Conservation (phyloP, 805 yeast genomes). For the Wickerhamomyces ciferrii region DNA sequence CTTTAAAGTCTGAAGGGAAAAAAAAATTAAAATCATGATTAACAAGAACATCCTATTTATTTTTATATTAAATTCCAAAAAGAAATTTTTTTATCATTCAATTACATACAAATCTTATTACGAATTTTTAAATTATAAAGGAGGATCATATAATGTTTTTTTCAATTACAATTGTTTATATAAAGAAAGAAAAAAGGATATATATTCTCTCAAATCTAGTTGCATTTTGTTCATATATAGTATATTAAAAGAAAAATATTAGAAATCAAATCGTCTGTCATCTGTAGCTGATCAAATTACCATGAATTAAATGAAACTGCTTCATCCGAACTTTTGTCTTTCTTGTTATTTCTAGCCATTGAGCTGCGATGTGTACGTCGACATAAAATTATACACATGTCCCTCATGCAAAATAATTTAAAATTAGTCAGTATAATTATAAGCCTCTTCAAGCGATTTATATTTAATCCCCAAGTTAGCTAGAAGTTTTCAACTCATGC, state of each 20-base stretch:
- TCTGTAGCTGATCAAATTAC: too few relatives aligned
- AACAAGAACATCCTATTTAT: neutral
- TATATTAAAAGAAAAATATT: neutral
- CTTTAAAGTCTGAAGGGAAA: neutral
- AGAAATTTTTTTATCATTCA: neutral
- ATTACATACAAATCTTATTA: neutral
- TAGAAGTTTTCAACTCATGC: too few relatives aligned
- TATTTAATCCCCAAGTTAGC: too few relatives aligned
- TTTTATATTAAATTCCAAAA: neutral
- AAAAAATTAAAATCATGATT: neutral
- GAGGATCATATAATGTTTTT: neutral
- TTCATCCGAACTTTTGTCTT: too few relatives aligned
- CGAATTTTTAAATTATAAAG: neutral
- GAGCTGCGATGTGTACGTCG: too few relatives aligned
- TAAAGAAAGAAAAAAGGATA: neutral
- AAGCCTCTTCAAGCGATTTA: too few relatives aligned
- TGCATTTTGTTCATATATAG: slow-evolving; percentile 1
- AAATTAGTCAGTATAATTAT: too few relatives aligned
- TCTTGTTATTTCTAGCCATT: too few relatives aligned
- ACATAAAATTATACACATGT: too few relatives aligned
- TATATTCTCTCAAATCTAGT: neutral
- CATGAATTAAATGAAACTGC: too few relatives aligned
- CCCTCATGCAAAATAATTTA: too few relatives aligned
- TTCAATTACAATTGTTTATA: neutral
- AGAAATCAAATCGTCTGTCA: neutral